Base-by-base conservation (phyloP, 345 rosid genomes). In the Aquilaria yunnanensis region DNA sequence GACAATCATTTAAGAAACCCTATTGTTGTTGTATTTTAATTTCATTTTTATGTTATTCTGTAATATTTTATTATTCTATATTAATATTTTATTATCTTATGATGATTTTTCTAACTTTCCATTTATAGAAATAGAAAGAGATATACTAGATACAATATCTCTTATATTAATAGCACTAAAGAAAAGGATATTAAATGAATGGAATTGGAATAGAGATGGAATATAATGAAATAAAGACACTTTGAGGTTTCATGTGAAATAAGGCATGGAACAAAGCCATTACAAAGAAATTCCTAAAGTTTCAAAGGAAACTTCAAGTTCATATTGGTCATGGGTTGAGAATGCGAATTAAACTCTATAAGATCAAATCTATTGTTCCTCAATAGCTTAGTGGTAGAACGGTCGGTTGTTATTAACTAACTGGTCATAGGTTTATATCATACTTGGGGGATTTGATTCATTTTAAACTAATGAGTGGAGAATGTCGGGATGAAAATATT, bases 191-290 rank as follows among this genome's bases (percentile, higher is more conserved):
- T 23, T 23, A 23, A 23, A 23, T 23, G 23, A 23, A 23, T 23
- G 23, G 23, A 23, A 23, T 23, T 23, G 53, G 23, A 3, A 56
- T 56, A 54, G 16, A 33, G 57, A 54, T 54, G 57, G 57, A 54
- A 54, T 54, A 54, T 8, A 54, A 54, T 14, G 57, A 54, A 54
- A 54, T 54, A 54, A 33, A n/a, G 1, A 31, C 57, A 54, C 54
- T 51, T 51, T 51, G 57, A 23, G 57, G 33, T 54, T 54, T 12
- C 57, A 9, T 54, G 30, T 54, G 33, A 54, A 14, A 54, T 54
- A 33, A 54, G 57, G 33, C 33, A 54, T 54, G 57, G 57, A 54
- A 54, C 32, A 14, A 6, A 54, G 57, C 31, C 57, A 54, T 14
- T 54, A 54, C 2, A 29, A 54, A 54, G 33, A 54, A 54, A 33